These are phyloP conservation scores for Apiosordaria backusii DNA, from an alignment of 495 filamentous ascomycete genomes.

Conservation along the genomic window DNA sequence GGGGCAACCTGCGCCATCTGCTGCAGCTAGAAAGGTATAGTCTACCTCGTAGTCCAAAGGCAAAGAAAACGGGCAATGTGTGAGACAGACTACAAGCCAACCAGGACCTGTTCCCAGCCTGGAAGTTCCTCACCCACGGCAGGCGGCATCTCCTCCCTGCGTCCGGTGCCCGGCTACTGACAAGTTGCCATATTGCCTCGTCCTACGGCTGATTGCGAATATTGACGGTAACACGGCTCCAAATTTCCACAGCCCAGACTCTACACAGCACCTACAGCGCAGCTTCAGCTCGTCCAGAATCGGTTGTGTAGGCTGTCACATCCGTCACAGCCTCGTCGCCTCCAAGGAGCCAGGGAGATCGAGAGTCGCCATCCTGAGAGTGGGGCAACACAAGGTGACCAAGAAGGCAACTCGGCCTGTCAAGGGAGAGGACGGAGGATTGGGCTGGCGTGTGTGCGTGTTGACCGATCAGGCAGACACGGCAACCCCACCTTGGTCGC, in stretches of 20 bases:
- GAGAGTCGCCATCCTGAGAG: not conserved
- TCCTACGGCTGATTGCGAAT: not conserved
- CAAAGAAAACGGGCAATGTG: not conserved
- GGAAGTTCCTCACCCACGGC: not conserved
- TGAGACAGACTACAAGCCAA: not conserved
- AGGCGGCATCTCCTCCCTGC: constrained; percentile 1
- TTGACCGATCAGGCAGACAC: constrained; percentile 28
- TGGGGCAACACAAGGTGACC: not conserved
- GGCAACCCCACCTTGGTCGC: constrained; percentile 11
- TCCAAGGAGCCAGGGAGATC: not conserved
- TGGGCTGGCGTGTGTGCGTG: constrained; percentile 12
- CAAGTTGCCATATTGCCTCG: constrained; percentile 3
- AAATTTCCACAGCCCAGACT: too few species aligned
- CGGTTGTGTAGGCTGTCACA: not conserved
- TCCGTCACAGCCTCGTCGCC: not conserved
- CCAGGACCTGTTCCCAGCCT: too few species aligned
- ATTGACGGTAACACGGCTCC: not conserved
- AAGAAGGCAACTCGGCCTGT: constrained; percentile 10
- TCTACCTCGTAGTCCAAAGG: not conserved
- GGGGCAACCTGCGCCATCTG: not conserved
- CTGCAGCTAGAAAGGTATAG: not conserved
- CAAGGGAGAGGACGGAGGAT: constrained; percentile 2
- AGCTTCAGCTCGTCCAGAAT: not conserved
- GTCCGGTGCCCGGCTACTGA: constrained; percentile 1
- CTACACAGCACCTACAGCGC: too few species aligned